A percentile compares a stretch with the other conserved stretches of the same genome.
Conservation (phyloP, 768 basidiomycete genomes). For the Dacryopinax spathularia region DNA sequence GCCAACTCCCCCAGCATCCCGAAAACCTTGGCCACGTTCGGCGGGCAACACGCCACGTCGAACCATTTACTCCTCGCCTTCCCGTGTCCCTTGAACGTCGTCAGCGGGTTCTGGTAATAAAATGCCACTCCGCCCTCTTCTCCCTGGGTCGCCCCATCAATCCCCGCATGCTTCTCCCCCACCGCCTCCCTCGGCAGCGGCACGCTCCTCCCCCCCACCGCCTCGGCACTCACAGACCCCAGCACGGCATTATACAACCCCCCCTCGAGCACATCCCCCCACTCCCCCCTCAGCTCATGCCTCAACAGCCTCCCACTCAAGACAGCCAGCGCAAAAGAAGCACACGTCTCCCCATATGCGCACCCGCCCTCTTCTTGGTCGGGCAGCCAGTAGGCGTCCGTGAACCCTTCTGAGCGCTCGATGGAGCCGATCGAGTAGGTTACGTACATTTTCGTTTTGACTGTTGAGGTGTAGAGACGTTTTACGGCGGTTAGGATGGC, state of each 20-base stretch:
- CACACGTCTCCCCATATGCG: slow-evolving; percentile 18
- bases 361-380: neutral
- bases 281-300: slow-evolving; percentile 6
- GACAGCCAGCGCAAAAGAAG: slow-evolving; percentile 14
- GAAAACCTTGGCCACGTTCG: slow-evolving; percentile 14
- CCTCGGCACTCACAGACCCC: slow-evolving; percentile 12
- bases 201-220: neutral
- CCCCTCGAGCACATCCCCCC: slow-evolving; percentile 13
- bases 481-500: neutral
- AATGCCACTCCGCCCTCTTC: slow-evolving; percentile 16
- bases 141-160: no score
- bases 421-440: neutral
- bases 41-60: slow-evolving; percentile 17
- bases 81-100: slow-evolving; percentile 10
- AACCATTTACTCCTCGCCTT: slow-evolving; percentile 14
- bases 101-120: slow-evolving; percentile 18
- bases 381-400: neutral
- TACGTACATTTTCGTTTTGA: neutral
- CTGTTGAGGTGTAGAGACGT: neutral
- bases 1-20: slow-evolving; percentile 13
- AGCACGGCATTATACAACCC: slow-evolving; percentile 16
- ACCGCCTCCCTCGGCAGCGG: neutral
- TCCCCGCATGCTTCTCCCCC: no score
- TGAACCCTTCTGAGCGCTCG: neutral
- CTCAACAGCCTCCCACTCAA: slow-evolving; percentile 15